Conservation (phyloP, 176 grass and related monocot species). For the Paspalum vaginatum region DNA sequence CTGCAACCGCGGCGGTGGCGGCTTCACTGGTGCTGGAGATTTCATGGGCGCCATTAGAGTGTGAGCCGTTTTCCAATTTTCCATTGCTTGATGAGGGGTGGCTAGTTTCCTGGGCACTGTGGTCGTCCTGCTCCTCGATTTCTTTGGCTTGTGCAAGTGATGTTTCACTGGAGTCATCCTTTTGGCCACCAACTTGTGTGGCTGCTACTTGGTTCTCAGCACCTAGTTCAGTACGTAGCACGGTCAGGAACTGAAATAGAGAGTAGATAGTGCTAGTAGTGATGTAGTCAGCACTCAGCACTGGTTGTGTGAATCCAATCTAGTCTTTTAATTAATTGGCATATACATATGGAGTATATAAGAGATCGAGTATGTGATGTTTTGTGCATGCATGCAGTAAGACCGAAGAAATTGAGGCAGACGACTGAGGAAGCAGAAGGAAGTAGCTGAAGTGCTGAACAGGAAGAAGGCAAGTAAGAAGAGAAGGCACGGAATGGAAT, state of each 20-base stretch:
- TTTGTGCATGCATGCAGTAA: not conserved
- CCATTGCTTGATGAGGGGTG: not conserved
- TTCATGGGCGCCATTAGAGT: slow-evolving; percentile 39
- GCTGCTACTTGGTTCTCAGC: not conserved
- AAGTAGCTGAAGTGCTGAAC: slow-evolving; percentile 4
- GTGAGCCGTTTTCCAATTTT: slow-evolving; percentile 46
- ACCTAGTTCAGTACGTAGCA: slow-evolving; percentile 7
- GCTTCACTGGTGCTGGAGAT: not conserved
- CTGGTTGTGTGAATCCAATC: no score
- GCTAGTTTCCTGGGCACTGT: slow-evolving; percentile 30
- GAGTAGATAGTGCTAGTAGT: not conserved
- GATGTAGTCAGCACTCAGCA: not conserved
- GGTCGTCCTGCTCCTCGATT: slow-evolving; percentile 21
- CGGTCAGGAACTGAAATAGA: slow-evolving; percentile 44
- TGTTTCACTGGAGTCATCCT: slow-evolving; percentile 15
- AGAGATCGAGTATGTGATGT: not conserved
- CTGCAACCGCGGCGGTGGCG: not conserved
- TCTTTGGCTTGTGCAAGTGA: slow-evolving; percentile 4
- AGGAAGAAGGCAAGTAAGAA: not conserved
- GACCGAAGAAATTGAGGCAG: not conserved
- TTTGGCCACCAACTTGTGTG: not conserved
- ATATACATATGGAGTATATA: not conserved
- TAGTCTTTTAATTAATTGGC: not conserved
- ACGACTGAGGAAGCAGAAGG: not conserved
- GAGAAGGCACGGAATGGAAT: not conserved